phyloP scores from a whole-genome alignment of 306 rosid species.

The Cyamopsis tetragonoloba region DNA sequence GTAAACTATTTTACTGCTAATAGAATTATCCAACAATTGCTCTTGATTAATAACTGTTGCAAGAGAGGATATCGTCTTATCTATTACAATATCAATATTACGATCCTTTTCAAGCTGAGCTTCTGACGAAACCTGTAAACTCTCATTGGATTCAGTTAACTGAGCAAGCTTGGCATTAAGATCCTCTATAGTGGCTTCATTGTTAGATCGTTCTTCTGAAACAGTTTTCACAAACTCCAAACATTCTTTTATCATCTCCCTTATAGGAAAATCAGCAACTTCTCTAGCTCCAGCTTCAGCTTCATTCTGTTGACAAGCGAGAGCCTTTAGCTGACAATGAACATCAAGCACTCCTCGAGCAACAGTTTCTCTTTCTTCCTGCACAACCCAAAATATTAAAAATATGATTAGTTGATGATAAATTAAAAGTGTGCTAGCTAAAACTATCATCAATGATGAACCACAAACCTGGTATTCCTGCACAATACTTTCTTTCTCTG shows the following conservation, averaged over 20 bases:
- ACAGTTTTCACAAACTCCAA: conserved; percentile 41
- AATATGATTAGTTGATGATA: background rate
- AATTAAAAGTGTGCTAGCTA: background rate
- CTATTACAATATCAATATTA: conserved; percentile 38
- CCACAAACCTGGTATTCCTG: conserved; percentile 44
- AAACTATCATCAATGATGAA: background rate
- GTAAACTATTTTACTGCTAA: conserved; percentile 44
- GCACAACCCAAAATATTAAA: conserved; percentile 11
- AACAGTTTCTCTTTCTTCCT: conserved; percentile 62
- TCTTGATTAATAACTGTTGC: conserved; percentile 46
- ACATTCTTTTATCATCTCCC: conserved; percentile 56
- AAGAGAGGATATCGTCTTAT: conserved; percentile 55
- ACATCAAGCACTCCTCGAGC: conserved; percentile 47
- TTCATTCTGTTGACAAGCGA: conserved; percentile 34
- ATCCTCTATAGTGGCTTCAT: conserved; percentile 44
- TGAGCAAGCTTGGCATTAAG: conserved; percentile 56
- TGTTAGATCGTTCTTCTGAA: conserved; percentile 40
- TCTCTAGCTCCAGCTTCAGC: conserved; percentile 30
- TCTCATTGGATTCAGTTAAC: conserved; percentile 38
- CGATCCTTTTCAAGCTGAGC: conserved; percentile 42
- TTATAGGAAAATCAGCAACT: conserved; percentile 27
- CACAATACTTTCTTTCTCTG: conserved; percentile 42
- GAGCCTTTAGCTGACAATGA: conserved; percentile 51
- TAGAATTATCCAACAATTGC: conserved; percentile 45
- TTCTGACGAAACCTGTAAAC: conserved; percentile 33